phyloP scores from a whole-genome alignment of 768 basidiomycete species.

The Rhodotorula kratochvilovae region DNA sequence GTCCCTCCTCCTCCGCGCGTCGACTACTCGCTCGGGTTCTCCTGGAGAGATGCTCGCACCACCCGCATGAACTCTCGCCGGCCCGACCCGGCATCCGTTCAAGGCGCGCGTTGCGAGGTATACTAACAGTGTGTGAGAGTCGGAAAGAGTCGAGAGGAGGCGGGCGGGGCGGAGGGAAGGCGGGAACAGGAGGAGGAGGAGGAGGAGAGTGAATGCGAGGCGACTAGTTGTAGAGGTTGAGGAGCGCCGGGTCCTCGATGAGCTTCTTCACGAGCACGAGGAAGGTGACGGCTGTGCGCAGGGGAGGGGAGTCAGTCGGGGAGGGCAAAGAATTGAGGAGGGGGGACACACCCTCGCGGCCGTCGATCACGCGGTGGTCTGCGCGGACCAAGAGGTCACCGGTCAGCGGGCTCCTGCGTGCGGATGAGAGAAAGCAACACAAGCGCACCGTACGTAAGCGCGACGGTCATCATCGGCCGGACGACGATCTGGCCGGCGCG shows the following conservation, averaged over 20 bases:
- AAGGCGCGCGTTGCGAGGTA: no score
- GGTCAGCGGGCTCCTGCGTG: no score
- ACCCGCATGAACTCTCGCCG: no score
- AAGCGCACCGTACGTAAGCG: slow-evolving; percentile 56
- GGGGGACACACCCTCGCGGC: slow-evolving; percentile 61
- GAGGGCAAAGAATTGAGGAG: neutral
- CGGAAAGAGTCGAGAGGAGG: no score
- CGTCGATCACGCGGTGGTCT: slow-evolving; percentile 87
- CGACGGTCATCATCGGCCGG: slow-evolving; percentile 85
- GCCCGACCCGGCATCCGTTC: no score
- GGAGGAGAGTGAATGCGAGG: no score
- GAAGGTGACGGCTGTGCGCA: slow-evolving; percentile 82
- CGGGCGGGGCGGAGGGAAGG: no score
- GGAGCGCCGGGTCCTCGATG: slow-evolving; percentile 72
- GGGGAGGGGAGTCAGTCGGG: neutral
- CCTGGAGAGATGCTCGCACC: no score
- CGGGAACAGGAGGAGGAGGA: no score
- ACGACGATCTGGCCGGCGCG: slow-evolving; percentile 93
- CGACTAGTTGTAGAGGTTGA: slow-evolving; percentile 25
- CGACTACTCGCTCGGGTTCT: no score
- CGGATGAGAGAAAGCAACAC: neutral
- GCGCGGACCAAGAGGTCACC: neutral
- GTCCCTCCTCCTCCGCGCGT: no score
- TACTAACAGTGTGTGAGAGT: no score
- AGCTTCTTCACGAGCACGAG: slow-evolving; percentile 91